phyloP scores from a whole-genome alignment of 1,139 yeast genomes.

The Hemisphaericaspora lyxosophila region DNA sequence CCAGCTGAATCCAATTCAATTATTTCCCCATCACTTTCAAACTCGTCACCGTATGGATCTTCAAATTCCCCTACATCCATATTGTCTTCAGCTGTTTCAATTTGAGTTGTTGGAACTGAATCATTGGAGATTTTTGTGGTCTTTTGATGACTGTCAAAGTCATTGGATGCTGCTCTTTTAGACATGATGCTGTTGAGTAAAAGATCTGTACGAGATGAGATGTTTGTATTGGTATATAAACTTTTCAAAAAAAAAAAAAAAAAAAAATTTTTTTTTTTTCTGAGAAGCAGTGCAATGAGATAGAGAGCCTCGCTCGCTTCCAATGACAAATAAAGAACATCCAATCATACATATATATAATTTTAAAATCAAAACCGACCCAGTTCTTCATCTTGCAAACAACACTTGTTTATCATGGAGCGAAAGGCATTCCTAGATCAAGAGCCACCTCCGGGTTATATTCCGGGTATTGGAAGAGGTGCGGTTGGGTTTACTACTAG shows the following conservation, averaged over 20 bases:
- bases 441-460: slow-evolving; percentile 86
- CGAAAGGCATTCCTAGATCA: slow-evolving; percentile 72
- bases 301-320: not conserved
- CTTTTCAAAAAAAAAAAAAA: not conserved
- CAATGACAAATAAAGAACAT: not conserved
- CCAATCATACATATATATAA: slow-evolving; percentile 1
- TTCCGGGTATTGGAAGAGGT: slow-evolving; percentile 93
- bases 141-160: slow-evolving; percentile 30
- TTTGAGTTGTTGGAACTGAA: slow-evolving; percentile 27
- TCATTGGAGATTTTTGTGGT: slow-evolving; percentile 30
- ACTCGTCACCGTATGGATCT: slow-evolving; percentile 93
- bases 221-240: not conserved
- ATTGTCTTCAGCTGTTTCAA: slow-evolving; percentile 35
- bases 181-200: slow-evolving; percentile 48
- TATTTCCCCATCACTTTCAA: slow-evolving; percentile 89
- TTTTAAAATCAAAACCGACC: too few species aligned
- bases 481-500: slow-evolving; percentile 91
- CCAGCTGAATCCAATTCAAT: slow-evolving; percentile 71
- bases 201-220: too few species aligned
- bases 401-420: slow-evolving; percentile 44
- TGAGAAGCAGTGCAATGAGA: too few species aligned
- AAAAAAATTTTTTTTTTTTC: slow-evolving; percentile 4
- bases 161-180: slow-evolving; percentile 55
- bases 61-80: slow-evolving; percentile 87
- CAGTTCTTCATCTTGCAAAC: too few species aligned